phyloP scores from a whole-genome alignment of 306 rosid species.

The Rosa rugosa region DNA sequence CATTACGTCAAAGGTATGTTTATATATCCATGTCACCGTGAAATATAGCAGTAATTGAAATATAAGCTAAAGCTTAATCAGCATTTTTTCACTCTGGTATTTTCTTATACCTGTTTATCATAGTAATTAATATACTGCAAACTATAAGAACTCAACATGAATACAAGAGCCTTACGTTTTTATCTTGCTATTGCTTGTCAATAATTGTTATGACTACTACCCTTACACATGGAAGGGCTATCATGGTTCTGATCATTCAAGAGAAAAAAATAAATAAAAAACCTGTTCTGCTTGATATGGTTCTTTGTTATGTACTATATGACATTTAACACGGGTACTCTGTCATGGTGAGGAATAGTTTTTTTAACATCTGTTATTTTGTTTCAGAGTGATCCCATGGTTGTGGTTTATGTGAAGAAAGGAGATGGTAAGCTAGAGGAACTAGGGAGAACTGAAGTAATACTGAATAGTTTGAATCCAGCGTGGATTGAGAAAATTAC shows the following conservation, averaged over 20 bases:
- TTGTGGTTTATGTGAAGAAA: conserved; percentile 48
- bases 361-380: not conserved
- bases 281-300: not conserved
- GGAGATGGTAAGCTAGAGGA: conserved; percentile 63
- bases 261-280: too few species aligned
- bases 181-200: not conserved
- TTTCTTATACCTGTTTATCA: not conserved
- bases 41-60: not conserved
- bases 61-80: not conserved
- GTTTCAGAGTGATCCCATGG: conserved; percentile 87
- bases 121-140: not conserved
- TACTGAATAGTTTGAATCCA: conserved; percentile 67
- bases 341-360: not conserved
- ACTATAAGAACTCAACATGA: not conserved
- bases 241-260: not conserved
- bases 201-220: not conserved
- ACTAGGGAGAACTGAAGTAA: conserved; percentile 82
- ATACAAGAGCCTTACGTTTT: not conserved
- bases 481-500: conserved; percentile 70
- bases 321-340: not conserved
- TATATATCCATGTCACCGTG: not conserved
- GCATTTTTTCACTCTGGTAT: not conserved
- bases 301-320: not conserved
- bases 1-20: conserved; percentile 36
- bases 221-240: not conserved